Percentiles rank a stretch among this genome's conserved stretches.
phyloP scores from a whole-genome alignment of 208 protist genomes.

The Acanthamoeba castellanii region DNA sequence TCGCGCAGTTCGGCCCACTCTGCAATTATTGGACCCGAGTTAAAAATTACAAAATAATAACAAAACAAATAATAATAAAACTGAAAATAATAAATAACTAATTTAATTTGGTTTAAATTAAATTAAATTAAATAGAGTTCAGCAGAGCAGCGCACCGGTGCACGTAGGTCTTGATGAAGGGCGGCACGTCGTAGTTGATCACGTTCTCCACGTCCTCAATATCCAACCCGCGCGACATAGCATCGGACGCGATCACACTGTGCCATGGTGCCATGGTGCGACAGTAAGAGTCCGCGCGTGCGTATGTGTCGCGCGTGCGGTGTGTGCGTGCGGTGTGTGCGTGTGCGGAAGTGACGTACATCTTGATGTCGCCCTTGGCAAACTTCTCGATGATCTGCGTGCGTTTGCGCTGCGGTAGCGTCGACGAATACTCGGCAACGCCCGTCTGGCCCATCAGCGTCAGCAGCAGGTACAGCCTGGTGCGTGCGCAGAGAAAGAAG shows the following conservation, averaged over 20 bases:
- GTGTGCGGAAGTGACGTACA: not conserved
- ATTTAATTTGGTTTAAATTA: no score
- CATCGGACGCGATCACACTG: slow-evolving; percentile 87
- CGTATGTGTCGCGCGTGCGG: not conserved
- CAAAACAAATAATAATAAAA: no score
- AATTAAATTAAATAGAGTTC: no score
- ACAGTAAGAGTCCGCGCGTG: not conserved
- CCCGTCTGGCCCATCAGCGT: slow-evolving; percentile 74
- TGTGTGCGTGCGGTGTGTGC: not conserved
- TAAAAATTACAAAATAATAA: no score
- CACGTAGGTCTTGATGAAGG: slow-evolving; percentile 85
- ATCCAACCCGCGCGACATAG: slow-evolving; percentile 89
- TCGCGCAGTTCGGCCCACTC: slow-evolving; percentile 87
- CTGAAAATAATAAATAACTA: no score
- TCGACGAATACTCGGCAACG: slow-evolving; percentile 81
- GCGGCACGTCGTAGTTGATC: slow-evolving; percentile 88
- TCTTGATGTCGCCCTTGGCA: slow-evolving; percentile 31
- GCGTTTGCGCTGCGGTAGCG: slow-evolving; percentile 23
- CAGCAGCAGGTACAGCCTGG: slow-evolving; percentile 79
- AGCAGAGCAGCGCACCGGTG: slow-evolving; percentile 77
- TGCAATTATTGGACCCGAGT: not conserved
- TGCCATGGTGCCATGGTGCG: no score
- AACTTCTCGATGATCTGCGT: slow-evolving; percentile 71
- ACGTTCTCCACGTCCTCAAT: slow-evolving; percentile 84
- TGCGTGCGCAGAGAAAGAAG: not conserved